Evolutionary conservation across 2,329 filamentous ascomycete species (phyloP).

Genomic region (Colletotrichum eleusines): DNA sequence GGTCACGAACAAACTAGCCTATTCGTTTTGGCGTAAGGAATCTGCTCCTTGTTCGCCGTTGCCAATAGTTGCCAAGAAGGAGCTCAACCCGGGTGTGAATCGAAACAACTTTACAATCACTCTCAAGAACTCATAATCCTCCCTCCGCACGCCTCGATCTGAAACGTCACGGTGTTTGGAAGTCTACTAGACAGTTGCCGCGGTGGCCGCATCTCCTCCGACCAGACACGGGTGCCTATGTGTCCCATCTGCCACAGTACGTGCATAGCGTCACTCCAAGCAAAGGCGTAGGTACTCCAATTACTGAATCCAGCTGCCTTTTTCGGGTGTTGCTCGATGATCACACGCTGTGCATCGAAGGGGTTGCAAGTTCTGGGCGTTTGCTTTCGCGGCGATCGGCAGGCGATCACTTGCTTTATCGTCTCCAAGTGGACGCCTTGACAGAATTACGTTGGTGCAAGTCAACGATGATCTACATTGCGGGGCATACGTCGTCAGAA

Average conservation of each 20-base stretch:
- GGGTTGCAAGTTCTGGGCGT: slow-evolving; percentile 4
- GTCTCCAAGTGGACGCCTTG: not conserved
- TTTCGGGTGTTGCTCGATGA: slow-evolving; percentile 7
- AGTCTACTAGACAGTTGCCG: not conserved
- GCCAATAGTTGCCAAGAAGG: slow-evolving; percentile 74
- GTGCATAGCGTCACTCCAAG: not conserved
- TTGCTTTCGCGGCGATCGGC: slow-evolving; percentile 26
- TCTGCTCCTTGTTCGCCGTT: slow-evolving; percentile 38
- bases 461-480: slow-evolving; percentile 2
- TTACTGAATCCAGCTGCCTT: slow-evolving; percentile 7
- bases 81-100: slow-evolving; percentile 78
- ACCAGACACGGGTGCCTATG: not conserved
- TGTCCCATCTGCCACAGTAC: not conserved
- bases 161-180: not conserved
- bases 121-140: slow-evolving; percentile 57
- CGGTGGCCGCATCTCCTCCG: not conserved
- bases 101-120: slow-evolving; percentile 95
- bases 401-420: slow-evolving; percentile 33
- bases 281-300: slow-evolving; percentile 7
- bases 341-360: slow-evolving; percentile 2
- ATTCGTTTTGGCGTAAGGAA: slow-evolving; percentile 82
- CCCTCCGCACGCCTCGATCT: not conserved
- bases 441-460: slow-evolving; percentile 6
- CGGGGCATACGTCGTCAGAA: not conserved
- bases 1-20: slow-evolving; percentile 84